Evolutionary conservation across 106 monocot species (phyloP).

Genomic region (Iris macrosiphon): DNA sequence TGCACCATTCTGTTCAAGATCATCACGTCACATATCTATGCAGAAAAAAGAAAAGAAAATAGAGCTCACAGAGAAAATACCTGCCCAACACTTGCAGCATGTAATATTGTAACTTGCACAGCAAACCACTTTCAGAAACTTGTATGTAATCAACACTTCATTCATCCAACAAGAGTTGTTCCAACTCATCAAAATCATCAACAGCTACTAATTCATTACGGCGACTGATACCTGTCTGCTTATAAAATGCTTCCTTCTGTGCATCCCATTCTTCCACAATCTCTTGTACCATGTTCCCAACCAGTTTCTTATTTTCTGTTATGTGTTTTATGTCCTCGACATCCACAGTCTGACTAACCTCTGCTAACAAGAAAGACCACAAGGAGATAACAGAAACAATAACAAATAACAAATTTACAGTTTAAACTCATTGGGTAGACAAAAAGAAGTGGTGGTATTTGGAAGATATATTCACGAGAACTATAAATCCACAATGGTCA

Average conservation of each 20-base stretch:
- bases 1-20: no score
- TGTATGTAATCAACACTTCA: neutral
- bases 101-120: neutral
- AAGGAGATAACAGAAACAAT: neutral
- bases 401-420: neutral
- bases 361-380: conserved; percentile 17
- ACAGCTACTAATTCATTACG: conserved; percentile 16
- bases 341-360: conserved; percentile 25
- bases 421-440: no score
- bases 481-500: no score
- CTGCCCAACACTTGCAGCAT: neutral
- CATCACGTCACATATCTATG: no score
- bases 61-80: no score
- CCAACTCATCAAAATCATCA: conserved; percentile 50
- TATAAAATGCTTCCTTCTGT: conserved; percentile 53
- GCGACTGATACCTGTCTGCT: conserved; percentile 38
- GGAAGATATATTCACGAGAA: no score
- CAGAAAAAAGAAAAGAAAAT: no score
- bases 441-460: no score
- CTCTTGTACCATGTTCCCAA: conserved; percentile 29
- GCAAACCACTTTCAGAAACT: neutral
- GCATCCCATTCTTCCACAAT: conserved; percentile 55
- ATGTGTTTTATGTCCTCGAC: conserved; percentile 56
- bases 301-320: conserved; percentile 20
- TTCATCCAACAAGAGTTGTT: conserved; percentile 28